A percentile compares a stretch with the other conserved stretches of the same genome.
Conservation (phyloP, 495 filamentous ascomycete species). For the Penicillium tannophilum region DNA sequence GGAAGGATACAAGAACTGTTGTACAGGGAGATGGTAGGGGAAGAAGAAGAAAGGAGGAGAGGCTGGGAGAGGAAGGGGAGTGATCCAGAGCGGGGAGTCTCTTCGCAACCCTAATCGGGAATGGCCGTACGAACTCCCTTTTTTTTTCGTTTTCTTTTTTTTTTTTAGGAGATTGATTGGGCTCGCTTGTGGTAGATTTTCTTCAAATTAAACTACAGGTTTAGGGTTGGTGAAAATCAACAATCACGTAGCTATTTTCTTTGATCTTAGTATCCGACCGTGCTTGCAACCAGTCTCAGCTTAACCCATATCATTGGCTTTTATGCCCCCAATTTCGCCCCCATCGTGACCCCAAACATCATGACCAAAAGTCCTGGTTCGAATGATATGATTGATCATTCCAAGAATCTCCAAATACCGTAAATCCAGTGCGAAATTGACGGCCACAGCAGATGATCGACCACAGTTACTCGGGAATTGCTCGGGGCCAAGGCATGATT, state of each 20-base stretch:
- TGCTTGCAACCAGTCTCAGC: not conserved
- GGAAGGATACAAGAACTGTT: slow-evolving; percentile 35
- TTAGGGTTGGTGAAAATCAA: not conserved
- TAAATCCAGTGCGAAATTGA: slow-evolving; percentile 8
- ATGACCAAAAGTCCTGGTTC: too few species aligned
- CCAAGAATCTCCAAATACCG: not conserved
- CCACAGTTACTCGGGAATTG: slow-evolving; percentile 24
- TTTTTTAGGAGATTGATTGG: not conserved
- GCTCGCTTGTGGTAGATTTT: not conserved
- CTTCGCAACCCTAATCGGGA: slow-evolving; percentile 27
- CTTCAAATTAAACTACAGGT: not conserved
- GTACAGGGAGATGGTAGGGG: slow-evolving; percentile 38
- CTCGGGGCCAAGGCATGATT: slow-evolving; percentile 23
- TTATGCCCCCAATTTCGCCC: too few species aligned
- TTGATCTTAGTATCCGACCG: not conserved
- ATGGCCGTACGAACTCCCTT: slow-evolving; percentile 21
- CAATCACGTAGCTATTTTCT: not conserved
- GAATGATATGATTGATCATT: too few species aligned
- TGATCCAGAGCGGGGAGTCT: slow-evolving; percentile 31
- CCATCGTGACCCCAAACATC: not conserved
- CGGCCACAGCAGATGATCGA: slow-evolving; percentile 25
- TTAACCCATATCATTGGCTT: too few species aligned
- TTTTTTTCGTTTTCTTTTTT: slow-evolving; percentile 12
- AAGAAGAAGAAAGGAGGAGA: slow-evolving; percentile 34
- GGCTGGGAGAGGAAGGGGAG: slow-evolving; percentile 32